These are phyloP conservation scores for Colletotrichum melonis DNA, from an alignment of 2,329 filamentous ascomycete species.

Conservation along the genomic window DNA sequence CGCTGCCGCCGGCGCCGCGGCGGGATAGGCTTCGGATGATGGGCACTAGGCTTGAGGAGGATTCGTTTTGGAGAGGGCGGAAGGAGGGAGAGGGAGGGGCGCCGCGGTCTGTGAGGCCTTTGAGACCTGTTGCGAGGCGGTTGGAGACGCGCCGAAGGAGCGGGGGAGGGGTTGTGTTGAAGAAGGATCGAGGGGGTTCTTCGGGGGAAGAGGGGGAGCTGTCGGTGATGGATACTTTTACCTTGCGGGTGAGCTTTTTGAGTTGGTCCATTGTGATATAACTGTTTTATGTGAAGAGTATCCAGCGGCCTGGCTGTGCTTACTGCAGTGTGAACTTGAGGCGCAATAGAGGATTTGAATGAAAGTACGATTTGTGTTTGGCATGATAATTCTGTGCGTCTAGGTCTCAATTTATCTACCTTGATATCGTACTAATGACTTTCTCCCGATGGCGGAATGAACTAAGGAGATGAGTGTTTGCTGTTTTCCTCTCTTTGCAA, in stretches of 20 bases:
- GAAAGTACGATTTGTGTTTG: no score
- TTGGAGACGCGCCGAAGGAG: not conserved
- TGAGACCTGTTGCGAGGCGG: not conserved
- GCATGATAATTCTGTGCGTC: no score
- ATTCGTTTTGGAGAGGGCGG: not conserved
- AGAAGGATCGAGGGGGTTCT: not conserved
- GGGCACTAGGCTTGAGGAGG: not conserved
- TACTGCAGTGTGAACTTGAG: no score
- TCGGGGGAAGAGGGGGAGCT: not conserved
- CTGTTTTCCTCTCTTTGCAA: no score
- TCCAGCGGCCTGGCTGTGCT: no score
- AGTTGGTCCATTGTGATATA: not conserved
- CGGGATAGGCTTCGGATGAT: not conserved
- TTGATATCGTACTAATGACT: no score
- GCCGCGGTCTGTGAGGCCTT: not conserved
- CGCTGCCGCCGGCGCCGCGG: no score
- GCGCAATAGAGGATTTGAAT: no score
- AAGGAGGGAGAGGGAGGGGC: not conserved
- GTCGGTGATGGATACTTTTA: not conserved
- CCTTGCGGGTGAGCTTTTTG: not conserved
- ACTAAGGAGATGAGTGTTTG: no score
- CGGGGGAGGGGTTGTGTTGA: not conserved
- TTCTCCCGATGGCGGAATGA: no score
- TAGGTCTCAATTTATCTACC: no score
- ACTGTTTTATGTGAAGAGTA: no score